Base-by-base conservation (phyloP, 1,284 basidiomycete species). In the Fereydounia khargensis region DNA sequence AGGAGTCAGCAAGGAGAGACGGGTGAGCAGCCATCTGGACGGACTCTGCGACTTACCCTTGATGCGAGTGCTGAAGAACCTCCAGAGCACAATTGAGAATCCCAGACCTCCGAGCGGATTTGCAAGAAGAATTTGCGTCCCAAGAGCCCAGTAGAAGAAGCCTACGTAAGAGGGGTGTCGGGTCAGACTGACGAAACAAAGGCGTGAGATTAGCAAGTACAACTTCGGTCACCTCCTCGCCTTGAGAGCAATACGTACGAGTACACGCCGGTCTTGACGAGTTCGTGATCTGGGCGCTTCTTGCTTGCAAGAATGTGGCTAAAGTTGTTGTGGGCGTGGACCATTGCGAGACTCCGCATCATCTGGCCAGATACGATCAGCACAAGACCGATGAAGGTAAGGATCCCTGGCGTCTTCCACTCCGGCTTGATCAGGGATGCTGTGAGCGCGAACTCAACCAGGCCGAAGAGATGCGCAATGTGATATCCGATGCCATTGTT, bases 61-160 rank as follows among this genome's bases (percentile, higher is more conserved):
- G 22, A 89, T 96, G 14, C 95, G 83, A 41, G 80, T 71, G 42
- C 84, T 83, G 77, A 99, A 98, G 80, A 98, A 98, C 38, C 83
- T 80, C 83, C 86, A 89, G 16, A 97, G 79, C 1, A 91, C 75
- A 24, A 82, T 59, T 14, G 79, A 60, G 56, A 85, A 91, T 2
- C 84, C 70, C 1, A 83, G 40, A 68, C 89, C 86, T 11, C 84
- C 85, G 19, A 91, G 31, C 0, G 88, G 83, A 74, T 98, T 98
- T 66, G 89, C 89, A 20, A 98, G 80, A 3, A 91, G 82, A n/a
- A 98, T 77, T 73, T 98, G 92, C 0, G 92, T 96, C 1, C 90
- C 90, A 23, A 98, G 68, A 0, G 91, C 92, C 94, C 94, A 98
- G 77, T 94, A 97, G 78, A 88, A 95, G 80, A 98, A 99, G 3